Conservation (phyloP, 2,329 filamentous ascomycete genomes). For the Colletotrichum cordylinicola region DNA sequence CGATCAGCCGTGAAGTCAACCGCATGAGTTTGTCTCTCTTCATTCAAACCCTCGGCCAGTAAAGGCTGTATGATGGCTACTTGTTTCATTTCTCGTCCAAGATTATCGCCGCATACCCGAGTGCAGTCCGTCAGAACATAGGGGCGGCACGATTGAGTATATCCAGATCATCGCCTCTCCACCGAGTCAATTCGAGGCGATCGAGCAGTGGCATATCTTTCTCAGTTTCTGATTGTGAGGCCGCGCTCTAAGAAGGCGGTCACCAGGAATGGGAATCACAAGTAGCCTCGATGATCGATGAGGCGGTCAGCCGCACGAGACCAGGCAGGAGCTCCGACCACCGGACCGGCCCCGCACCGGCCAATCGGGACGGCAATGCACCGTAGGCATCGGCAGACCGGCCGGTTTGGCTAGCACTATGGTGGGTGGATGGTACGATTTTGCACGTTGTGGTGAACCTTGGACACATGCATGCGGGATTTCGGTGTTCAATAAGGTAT, state of each 20-base stretch:
- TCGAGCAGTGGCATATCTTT: too few relatives aligned
- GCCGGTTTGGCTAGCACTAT: neutral
- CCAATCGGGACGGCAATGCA: neutral
- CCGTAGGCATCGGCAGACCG: neutral
- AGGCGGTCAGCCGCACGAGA: conserved; percentile 4
- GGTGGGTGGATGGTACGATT: neutral
- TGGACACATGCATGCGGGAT: neutral
- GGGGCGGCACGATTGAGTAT: too few relatives aligned
- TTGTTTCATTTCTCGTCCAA: too few relatives aligned
- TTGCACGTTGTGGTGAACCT: neutral
- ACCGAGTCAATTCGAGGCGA: too few relatives aligned
- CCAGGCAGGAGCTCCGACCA: neutral
- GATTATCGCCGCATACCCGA: too few relatives aligned
- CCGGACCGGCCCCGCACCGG: neutral
- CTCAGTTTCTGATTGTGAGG: neutral
- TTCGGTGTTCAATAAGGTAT: neutral
- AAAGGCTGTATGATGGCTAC: too few relatives aligned
- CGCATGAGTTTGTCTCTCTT: too few relatives aligned
- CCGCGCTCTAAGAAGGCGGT: too few relatives aligned
- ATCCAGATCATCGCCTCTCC: too few relatives aligned
- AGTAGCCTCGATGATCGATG: neutral
- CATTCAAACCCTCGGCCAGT: too few relatives aligned
- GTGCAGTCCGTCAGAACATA: too few relatives aligned
- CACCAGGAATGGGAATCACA: neutral
- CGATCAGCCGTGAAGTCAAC: too few relatives aligned